Conservation (phyloP, 257 asterid genomes). For the Striga asiatica region DNA sequence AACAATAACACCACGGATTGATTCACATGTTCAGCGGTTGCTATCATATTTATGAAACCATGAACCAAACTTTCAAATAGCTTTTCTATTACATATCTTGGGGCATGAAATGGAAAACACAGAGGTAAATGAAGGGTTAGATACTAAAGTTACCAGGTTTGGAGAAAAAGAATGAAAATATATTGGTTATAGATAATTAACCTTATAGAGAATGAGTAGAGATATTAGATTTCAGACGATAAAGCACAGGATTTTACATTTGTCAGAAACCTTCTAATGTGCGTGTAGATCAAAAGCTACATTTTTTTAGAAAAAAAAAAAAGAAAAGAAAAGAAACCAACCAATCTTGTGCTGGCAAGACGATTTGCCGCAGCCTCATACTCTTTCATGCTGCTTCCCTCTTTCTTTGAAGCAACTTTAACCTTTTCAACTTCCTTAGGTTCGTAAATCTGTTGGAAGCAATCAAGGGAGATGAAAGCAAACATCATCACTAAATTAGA, state of each 20-base stretch:
- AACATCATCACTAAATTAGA: conserved; percentile 3
- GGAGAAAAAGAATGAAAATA: neutral
- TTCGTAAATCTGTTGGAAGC: conserved; percentile 55
- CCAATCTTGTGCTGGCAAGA: conserved; percentile 62
- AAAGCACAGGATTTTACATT: neutral
- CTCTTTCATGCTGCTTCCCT: conserved; percentile 57
- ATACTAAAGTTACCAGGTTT: neutral
- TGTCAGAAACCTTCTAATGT: conserved; percentile 1
- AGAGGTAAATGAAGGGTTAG: neutral
- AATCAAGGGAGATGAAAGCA: conserved; percentile 12
- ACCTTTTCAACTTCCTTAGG: conserved; percentile 78
- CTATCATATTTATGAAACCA: too few species aligned
- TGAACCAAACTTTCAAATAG: neutral
- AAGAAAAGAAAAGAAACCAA: conserved; percentile 25
- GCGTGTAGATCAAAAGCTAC: conserved; percentile 13
- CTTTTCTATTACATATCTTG: neutral
- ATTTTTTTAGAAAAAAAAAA: too few species aligned
- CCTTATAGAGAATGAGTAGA: neutral
- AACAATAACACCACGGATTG: too few species aligned
- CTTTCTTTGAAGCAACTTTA: conserved; percentile 53
- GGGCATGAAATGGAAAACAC: neutral
- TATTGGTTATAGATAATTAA: neutral
- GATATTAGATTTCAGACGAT: conserved; percentile 1
- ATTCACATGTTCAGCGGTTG: too few species aligned
- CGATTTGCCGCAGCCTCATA: conserved; percentile 74